These are phyloP conservation scores for Alternaria triticimaculans DNA, from an alignment of 2,329 filamentous ascomycete species.

Conservation along the genomic window DNA sequence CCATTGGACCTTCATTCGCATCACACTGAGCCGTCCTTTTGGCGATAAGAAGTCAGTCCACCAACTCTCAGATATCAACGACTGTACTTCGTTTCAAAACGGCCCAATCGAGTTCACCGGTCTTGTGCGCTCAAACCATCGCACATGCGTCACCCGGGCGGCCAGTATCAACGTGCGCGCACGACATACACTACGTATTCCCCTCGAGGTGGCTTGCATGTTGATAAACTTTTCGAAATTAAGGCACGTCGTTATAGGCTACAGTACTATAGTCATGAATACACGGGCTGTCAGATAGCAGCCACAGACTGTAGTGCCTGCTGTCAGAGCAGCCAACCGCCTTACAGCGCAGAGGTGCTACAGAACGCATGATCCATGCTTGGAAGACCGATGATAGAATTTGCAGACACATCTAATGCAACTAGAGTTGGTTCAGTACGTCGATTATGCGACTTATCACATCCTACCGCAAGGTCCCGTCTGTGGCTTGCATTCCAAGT, in stretches of 20 bases:
- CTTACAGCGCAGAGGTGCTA: too few species aligned
- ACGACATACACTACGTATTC: slow-evolving; percentile 1
- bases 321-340: slow-evolving; percentile 10
- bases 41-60: neutral
- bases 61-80: neutral
- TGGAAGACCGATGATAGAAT: neutral
- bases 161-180: slow-evolving; percentile 25
- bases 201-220: slow-evolving; percentile 1
- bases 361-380: neutral
- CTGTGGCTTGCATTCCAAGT: neutral
- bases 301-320: slow-evolving; percentile 7
- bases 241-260: slow-evolving; percentile 5
- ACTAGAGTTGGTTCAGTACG: neutral
- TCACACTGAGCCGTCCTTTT: neutral
- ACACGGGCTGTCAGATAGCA: slow-evolving; percentile 6
- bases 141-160: slow-evolving; percentile 16
- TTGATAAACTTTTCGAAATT: neutral
- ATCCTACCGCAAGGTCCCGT: neutral
- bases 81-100: neutral
- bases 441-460: slow-evolving; percentile 5
- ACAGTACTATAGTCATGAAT: neutral
- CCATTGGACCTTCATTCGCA: neutral
- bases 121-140: neutral
- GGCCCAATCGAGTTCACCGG: neutral
- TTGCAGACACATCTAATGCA: neutral